These are phyloP conservation scores for Tephrocybe sp. DNA, from an alignment of 768 basidiomycete species.

Conservation along the genomic window DNA sequence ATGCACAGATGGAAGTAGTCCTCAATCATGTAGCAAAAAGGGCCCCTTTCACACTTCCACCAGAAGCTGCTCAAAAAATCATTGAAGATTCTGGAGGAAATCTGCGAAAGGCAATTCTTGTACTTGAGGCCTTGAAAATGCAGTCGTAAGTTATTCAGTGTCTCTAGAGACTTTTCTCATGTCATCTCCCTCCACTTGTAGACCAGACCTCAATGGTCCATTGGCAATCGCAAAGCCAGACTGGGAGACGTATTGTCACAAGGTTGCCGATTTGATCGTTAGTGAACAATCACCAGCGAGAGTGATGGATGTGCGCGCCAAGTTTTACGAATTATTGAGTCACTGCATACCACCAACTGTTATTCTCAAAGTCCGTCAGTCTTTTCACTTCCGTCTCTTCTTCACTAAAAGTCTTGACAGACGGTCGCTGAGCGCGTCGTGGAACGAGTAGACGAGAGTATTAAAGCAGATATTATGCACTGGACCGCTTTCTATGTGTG, in stretches of 20 bases:
- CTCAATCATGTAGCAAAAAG: constrained; percentile 77
- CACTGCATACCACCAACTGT: constrained; percentile 96
- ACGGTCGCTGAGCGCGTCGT: constrained; percentile 89
- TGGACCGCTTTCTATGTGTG: constrained; percentile 97
- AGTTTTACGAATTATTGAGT: constrained; percentile 92
- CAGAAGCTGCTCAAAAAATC: constrained; percentile 73
- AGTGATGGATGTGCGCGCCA: constrained; percentile 89
- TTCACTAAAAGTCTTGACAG: constrained; percentile 35
- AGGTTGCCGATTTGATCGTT: constrained; percentile 88
- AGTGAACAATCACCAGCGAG: constrained; percentile 86
- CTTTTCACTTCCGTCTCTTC: background rate
- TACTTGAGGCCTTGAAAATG: constrained; percentile 95
- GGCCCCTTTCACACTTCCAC: constrained; percentile 80
- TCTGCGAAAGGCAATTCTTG: constrained; percentile 90
- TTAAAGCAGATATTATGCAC: constrained; percentile 94
- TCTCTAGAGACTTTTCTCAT: background rate
- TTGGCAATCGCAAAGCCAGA: constrained; percentile 94
- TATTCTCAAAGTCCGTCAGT: constrained; percentile 74
- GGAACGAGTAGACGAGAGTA: constrained; percentile 82
- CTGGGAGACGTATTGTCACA: constrained; percentile 96
- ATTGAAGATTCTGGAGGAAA: constrained; percentile 84
- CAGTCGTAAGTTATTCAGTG: constrained; percentile 68
- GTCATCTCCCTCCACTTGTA: constrained; percentile 26
- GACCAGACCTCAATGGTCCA: constrained; percentile 80
- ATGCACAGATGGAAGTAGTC: constrained; percentile 72